A percentile compares a stretch with the other conserved stretches of the same genome.
Evolutionary conservation across 169 alveolate genomes (phyloP).

Genomic region (Cryptosporidium sp.): DNA sequence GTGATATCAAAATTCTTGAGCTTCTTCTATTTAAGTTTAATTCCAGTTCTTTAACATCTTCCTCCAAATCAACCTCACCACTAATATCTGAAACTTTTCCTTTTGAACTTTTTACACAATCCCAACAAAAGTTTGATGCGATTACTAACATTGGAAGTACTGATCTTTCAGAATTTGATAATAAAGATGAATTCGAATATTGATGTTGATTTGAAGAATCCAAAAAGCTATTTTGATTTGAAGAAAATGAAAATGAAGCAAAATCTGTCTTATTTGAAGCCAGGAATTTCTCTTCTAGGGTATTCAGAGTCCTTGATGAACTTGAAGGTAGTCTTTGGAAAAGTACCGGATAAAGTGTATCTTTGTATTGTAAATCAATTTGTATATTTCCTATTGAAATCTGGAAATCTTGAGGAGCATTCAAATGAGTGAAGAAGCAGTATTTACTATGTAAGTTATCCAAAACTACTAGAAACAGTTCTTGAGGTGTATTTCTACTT

Average conservation of each 20-base stretch:
- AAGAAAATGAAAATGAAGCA: slow-evolving; percentile 4
- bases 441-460: slow-evolving; percentile 24
- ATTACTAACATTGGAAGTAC: slow-evolving; percentile 43
- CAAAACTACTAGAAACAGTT: slow-evolving; percentile 34
- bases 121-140: slow-evolving; percentile 48
- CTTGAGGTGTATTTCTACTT: slow-evolving; percentile 52
- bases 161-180: not conserved
- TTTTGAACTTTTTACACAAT: not conserved
- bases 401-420: slow-evolving; percentile 28
- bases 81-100: not conserved
- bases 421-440: not conserved
- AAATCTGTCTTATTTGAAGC: slow-evolving; percentile 29
- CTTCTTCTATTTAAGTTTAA: not conserved
- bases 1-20: not conserved
- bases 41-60: not conserved
- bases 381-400: slow-evolving; percentile 42
- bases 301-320: slow-evolving; percentile 61
- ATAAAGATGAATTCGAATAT: not conserved
- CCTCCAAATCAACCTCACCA: not conserved
- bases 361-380: slow-evolving; percentile 57
- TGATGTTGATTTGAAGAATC: not conserved
- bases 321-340: slow-evolving; percentile 71
- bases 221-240: not conserved
- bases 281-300: slow-evolving; percentile 51
- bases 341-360: slow-evolving; percentile 67